These are phyloP conservation scores for Datura wrightii DNA, from an alignment of 257 asterid genomes.

Conservation along the genomic window DNA sequence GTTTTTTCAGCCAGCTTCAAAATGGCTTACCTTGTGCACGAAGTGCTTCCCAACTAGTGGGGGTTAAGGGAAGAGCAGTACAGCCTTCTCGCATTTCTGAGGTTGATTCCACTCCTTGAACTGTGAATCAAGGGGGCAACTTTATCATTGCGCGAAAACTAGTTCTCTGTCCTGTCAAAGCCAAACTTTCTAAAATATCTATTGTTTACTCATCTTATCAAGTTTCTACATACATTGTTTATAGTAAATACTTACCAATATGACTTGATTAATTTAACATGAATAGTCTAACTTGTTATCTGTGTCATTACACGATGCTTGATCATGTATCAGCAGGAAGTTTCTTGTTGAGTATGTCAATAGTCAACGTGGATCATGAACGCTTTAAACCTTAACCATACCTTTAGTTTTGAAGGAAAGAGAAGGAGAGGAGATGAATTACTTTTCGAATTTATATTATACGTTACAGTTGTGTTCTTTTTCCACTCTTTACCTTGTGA, in stretches of 20 bases:
- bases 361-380: neutral
- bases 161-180: neutral
- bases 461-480: too few species aligned
- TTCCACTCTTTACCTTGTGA: too few species aligned
- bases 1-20: neutral
- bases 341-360: neutral
- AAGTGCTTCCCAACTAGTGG: neutral
- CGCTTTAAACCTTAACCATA: neutral
- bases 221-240: neutral
- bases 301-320: neutral
- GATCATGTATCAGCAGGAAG: neutral
- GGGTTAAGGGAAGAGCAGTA: constrained; percentile 19
- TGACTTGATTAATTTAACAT: constrained; percentile 19
- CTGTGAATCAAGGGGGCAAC: constrained; percentile 14
- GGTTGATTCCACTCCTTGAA: neutral
- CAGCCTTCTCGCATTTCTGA: neutral
- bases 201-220: constrained; percentile 16
- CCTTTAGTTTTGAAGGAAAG: neutral
- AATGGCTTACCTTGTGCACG: constrained; percentile 8
- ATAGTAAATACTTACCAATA: constrained; percentile 1
- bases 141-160: neutral
- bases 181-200: constrained; percentile 21
- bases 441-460: too few species aligned
- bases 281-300: neutral
- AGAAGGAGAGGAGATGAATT: too few species aligned